A percentile compares a stretch with the other conserved stretches of the same genome.
These are phyloP conservation scores for Populus nigra DNA, from an alignment of 345 rosid species.

Conservation along the genomic window DNA sequence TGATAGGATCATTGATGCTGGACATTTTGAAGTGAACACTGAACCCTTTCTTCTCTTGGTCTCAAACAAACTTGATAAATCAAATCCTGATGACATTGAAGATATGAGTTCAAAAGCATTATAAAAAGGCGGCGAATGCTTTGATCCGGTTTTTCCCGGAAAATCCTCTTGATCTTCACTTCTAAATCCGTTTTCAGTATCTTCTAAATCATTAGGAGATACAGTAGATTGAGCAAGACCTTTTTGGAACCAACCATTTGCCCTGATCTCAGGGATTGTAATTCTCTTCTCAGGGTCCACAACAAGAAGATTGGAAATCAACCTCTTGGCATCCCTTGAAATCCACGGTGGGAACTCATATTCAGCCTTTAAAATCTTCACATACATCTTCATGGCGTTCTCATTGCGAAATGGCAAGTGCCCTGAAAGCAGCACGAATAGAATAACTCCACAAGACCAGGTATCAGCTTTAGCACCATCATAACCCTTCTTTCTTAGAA, in stretches of 20 bases:
- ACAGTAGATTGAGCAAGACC: constrained; percentile 7
- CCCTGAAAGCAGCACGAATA: constrained; percentile 26
- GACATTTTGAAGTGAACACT: constrained; percentile 15
- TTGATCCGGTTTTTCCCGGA: neutral
- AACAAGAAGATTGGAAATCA: constrained; percentile 25
- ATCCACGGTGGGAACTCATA: constrained; percentile 25
- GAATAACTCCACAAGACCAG: constrained; percentile 28
- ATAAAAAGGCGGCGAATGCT: constrained; percentile 12
- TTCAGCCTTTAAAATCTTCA: constrained; percentile 31
- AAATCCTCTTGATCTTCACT: neutral
- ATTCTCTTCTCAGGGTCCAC: constrained; percentile 21
- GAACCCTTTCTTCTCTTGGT: constrained; percentile 20
- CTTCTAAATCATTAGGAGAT: constrained; percentile 6
- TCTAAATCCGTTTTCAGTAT: neutral
- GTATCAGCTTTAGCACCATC: constrained; percentile 22
- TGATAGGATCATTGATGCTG: neutral
- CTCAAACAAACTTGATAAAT: constrained; percentile 17
- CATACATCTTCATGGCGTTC: constrained; percentile 29
- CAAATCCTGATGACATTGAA: constrained; percentile 19
- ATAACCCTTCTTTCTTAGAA: constrained; percentile 23
- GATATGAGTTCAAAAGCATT: constrained; percentile 23
- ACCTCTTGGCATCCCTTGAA: constrained; percentile 14
- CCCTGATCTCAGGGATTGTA: constrained; percentile 14
- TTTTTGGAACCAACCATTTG: constrained; percentile 11
- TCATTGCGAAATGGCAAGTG: constrained; percentile 20